phyloP scores from a whole-genome alignment of 768 basidiomycete species.

The Kwoniella sp. region DNA sequence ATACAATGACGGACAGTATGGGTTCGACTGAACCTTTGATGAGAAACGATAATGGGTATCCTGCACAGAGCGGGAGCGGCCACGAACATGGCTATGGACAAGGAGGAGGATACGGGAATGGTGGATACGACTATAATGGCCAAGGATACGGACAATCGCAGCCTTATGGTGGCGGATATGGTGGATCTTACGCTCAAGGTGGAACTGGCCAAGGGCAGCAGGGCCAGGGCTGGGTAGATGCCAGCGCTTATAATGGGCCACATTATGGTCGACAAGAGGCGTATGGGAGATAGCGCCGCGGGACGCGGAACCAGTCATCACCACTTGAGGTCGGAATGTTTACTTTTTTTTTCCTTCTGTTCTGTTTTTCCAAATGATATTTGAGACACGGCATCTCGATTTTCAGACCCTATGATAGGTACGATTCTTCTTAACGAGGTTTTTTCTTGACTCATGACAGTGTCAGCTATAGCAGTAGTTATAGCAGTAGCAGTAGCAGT shows the following conservation, averaged over 20 bases:
- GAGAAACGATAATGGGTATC: slow-evolving; percentile 4
- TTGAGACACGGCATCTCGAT: too few species aligned
- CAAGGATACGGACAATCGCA: not conserved
- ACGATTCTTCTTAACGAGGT: too few species aligned
- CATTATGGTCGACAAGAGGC: slow-evolving; percentile 25
- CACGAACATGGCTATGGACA: not conserved
- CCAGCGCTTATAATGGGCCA: slow-evolving; percentile 14
- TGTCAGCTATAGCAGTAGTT: too few species aligned
- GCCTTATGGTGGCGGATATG: not conserved
- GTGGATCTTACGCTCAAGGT: not conserved
- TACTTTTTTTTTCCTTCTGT: too few species aligned
- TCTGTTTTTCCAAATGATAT: too few species aligned
- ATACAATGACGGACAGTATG: slow-evolving; percentile 13
- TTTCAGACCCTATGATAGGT: too few species aligned
- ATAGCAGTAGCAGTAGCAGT: too few species aligned
- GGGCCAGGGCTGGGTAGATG: slow-evolving; percentile 21
- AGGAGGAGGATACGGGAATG: too few species aligned
- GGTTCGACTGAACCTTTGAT: slow-evolving; percentile 25
- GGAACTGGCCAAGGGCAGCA: slow-evolving; percentile 1
- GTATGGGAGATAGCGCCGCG: slow-evolving; percentile 21
- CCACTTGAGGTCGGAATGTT: too few species aligned
- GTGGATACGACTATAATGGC: too few species aligned
- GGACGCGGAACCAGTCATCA: too few species aligned
- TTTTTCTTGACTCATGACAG: too few species aligned
- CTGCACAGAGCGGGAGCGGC: slow-evolving; percentile 2